These are phyloP conservation scores for Conticribra guillardii DNA, from an alignment of 108 stramenopile genomes.

Conservation along the genomic window DNA sequence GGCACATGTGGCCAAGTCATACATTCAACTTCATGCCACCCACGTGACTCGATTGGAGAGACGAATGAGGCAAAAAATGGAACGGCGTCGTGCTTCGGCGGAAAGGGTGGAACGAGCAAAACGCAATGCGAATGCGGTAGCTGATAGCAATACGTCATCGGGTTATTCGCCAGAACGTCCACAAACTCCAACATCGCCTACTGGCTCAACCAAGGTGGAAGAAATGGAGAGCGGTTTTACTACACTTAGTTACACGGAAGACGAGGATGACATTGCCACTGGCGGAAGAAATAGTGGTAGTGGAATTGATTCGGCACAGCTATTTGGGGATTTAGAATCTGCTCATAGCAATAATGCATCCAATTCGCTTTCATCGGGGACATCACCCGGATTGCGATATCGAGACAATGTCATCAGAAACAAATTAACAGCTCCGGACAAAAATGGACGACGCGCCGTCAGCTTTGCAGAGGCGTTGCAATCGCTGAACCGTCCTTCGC, in stretches of 20 bases:
- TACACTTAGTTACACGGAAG: slow-evolving; percentile 47
- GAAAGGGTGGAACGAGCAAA: slow-evolving; percentile 46
- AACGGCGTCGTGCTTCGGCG: slow-evolving; percentile 52
- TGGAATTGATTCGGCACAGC: not conserved
- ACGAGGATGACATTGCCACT: slow-evolving; percentile 25
- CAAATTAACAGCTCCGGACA: slow-evolving; percentile 37
- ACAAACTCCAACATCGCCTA: slow-evolving; percentile 6
- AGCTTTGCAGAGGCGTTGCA: slow-evolving; percentile 49
- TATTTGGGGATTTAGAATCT: slow-evolving; percentile 35
- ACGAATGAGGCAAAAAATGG: slow-evolving; percentile 59
- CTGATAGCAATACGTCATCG: slow-evolving; percentile 8
- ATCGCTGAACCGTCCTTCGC: slow-evolving; percentile 26
- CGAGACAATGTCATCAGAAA: slow-evolving; percentile 42
- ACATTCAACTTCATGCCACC: slow-evolving; percentile 75
- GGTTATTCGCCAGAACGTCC: not conserved
- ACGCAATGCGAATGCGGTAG: slow-evolving; percentile 17
- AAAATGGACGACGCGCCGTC: slow-evolving; percentile 28
- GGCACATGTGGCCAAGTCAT: slow-evolving; percentile 77
- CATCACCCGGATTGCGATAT: slow-evolving; percentile 39
- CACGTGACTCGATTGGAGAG: slow-evolving; percentile 78
- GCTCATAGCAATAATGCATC: slow-evolving; percentile 17
- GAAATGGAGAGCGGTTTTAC: slow-evolving; percentile 45
- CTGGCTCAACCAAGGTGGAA: slow-evolving; percentile 7
- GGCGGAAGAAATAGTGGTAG: slow-evolving; percentile 12
- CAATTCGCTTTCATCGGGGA: slow-evolving; percentile 28